Conservation (phyloP, 352 stramenopile genomes). For the Phytopythium kandeliae region DNA sequence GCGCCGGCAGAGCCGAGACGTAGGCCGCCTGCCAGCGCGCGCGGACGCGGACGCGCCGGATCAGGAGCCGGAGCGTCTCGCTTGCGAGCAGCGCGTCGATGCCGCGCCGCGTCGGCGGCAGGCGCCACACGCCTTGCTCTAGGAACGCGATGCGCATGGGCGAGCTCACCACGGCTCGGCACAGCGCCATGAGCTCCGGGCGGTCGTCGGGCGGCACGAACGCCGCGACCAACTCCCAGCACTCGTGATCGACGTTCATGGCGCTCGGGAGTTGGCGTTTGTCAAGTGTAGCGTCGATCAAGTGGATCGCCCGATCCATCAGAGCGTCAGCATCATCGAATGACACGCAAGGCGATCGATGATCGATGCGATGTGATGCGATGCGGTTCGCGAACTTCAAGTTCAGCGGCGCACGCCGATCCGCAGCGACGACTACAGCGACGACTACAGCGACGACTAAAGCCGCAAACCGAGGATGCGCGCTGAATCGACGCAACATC, state of each 20-base stretch:
- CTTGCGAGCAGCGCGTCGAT: neutral
- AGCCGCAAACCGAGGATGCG: too few relatives aligned
- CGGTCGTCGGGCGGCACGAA: neutral
- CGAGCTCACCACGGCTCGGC: neutral
- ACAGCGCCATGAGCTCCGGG: neutral
- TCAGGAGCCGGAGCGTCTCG: neutral
- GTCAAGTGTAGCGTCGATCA: too few relatives aligned
- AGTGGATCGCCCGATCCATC: too few relatives aligned
- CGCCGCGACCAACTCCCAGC: neutral
- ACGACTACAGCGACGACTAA: too few relatives aligned
- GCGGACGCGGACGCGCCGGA: neutral
- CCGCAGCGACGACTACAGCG: too few relatives aligned
- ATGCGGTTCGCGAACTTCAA: too few relatives aligned
- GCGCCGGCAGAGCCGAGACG: neutral
- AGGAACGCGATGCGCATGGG: neutral
- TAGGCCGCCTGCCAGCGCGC: neutral
- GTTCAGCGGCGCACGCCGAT: too few relatives aligned
- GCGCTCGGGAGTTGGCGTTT: neutral
- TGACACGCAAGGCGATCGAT: too few relatives aligned
- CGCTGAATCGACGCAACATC: too few relatives aligned
- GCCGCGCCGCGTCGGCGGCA: neutral
- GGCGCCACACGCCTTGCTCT: neutral
- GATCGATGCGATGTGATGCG: too few relatives aligned
- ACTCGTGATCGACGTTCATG: constrained; percentile 4
- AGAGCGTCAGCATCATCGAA: too few relatives aligned